These are phyloP conservation scores for Dactylellina haptotyla DNA, from an alignment of 2,329 filamentous ascomycete species.

Conservation along the genomic window DNA sequence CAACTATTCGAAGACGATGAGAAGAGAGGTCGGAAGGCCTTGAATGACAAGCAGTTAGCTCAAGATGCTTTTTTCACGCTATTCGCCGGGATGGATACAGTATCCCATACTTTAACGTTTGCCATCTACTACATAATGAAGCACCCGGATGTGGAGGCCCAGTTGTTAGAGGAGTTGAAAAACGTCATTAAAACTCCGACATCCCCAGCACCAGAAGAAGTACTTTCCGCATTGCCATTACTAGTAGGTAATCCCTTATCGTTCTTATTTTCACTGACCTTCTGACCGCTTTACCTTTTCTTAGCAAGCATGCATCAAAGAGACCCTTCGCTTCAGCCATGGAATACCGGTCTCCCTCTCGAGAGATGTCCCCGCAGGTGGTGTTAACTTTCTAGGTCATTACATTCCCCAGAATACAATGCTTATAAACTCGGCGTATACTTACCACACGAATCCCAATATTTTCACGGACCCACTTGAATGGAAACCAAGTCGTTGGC, in stretches of 20 bases:
- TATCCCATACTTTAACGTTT: slow-evolving; percentile 7
- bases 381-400: slow-evolving; percentile 14
- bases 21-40: slow-evolving; percentile 33
- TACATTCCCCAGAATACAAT: background rate
- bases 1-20: slow-evolving; percentile 28
- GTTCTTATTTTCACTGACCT: too few relatives aligned
- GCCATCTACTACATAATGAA: slow-evolving; percentile 25
- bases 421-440: background rate
- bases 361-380: slow-evolving; percentile 18
- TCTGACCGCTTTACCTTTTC: background rate
- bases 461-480: slow-evolving; percentile 1
- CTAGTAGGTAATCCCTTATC: slow-evolving; percentile 10
- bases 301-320: slow-evolving; percentile 20
- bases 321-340: slow-evolving; percentile 22
- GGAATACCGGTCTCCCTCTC: slow-evolving; percentile 17
- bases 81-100: slow-evolving; percentile 40
- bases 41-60: slow-evolving; percentile 5
- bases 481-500: slow-evolving; percentile 16
- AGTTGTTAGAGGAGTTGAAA: slow-evolving; percentile 32
- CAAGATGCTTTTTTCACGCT: slow-evolving; percentile 17
- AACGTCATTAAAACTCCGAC: slow-evolving; percentile 7
- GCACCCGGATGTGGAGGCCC: slow-evolving; percentile 14
- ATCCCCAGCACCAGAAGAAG: slow-evolving; percentile 13
- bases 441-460: slow-evolving; percentile 3
- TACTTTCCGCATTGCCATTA: slow-evolving; percentile 8